Base-by-base conservation (phyloP, 129 eudicot species). In the Erigeron canadensis region DNA sequence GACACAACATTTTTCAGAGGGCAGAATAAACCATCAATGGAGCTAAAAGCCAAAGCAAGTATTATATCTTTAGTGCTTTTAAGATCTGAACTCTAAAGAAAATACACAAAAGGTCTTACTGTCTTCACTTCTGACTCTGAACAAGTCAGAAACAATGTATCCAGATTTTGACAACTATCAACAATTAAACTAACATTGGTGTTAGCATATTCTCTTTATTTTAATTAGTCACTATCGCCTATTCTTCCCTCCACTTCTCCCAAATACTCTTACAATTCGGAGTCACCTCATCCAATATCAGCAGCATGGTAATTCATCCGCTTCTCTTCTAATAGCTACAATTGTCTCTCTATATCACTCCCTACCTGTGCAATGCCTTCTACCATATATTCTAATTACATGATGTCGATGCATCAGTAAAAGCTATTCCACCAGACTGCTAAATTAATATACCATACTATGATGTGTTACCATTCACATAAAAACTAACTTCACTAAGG, bases 161-260 rank as follows among this genome's bases (percentile, higher is more conserved):
- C 55, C 66, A 56, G 42, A 70, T 21, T 70, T 41, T 17, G 16
- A 70, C 41, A 40, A 8, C 41, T 57, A 42, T 55, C 51, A 71
- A 13, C 58, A 5, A 50, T 5, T 5, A 53, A 53, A 53, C 8
- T 53, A 22, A 53, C 63, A 53, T 34, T 34, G 6, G n/a, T 50
- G 63, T 51, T 34, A 51, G 38, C 48, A 50, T 50, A 23, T 34
- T 69, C 38, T 11, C 61, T 69, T 23, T 51, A 12, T 50, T 22
- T 17, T 4, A 39, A 53, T 17, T n/a, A 50, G 22, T 17, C 23
- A 17, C n/a, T 18, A 13, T 71, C 51, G 58, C 40, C 19, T 38
- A 41, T 45, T 22, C 50, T 23, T 41, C 64, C 28, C 7, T 54
- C 6, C 53, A 70, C 65, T 54, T 39, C 53, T 16, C 23, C 41